Conservation (phyloP, 176 grass and related monocot species). For the Lolium perenne region DNA sequence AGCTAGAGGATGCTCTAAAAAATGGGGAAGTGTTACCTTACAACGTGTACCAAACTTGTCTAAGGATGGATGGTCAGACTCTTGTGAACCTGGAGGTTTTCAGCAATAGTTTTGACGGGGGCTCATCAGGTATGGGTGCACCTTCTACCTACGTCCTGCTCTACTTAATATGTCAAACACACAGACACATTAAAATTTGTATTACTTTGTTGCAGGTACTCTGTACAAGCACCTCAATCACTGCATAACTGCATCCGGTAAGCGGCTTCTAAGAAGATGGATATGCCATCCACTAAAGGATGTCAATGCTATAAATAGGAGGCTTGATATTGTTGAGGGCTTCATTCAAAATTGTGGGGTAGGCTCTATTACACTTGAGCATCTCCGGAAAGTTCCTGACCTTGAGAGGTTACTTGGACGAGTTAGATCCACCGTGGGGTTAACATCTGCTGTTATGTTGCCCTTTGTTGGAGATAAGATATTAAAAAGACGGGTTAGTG, state of each 20-base stretch:
- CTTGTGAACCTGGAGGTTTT: slow-evolving; percentile 99
- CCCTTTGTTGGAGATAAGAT: slow-evolving; percentile 76
- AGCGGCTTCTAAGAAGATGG: slow-evolving; percentile 89
- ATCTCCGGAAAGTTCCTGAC: slow-evolving; percentile 77
- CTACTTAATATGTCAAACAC: slow-evolving; percentile 27
- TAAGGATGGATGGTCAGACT: slow-evolving; percentile 97
- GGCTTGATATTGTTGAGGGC: slow-evolving; percentile 80
- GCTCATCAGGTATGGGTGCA: slow-evolving; percentile 63
- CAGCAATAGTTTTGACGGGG: slow-evolving; percentile 79
- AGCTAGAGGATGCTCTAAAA: slow-evolving; percentile 79
- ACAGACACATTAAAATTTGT: slow-evolving; percentile 10
- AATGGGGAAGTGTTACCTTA: slow-evolving; percentile 90
- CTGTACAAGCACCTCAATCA: slow-evolving; percentile 93
- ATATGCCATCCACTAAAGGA: slow-evolving; percentile 89
- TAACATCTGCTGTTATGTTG: slow-evolving; percentile 58
- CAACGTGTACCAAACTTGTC: slow-evolving; percentile 81
- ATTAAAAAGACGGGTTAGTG: slow-evolving; percentile 81
- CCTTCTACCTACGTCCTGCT: slow-evolving; percentile 12
- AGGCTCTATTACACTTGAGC: slow-evolving; percentile 51
- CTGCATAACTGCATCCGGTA: slow-evolving; percentile 84
- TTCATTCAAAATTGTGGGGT: slow-evolving; percentile 74
- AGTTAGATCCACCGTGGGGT: slow-evolving; percentile 79
- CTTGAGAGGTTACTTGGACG: slow-evolving; percentile 85
- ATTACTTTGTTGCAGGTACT: slow-evolving; percentile 63
- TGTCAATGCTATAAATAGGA: slow-evolving; percentile 68